These are phyloP conservation scores for Caulochytrium protostelioides DNA, from an alignment of 371 early-diverging fungal genomes.

Conservation along the genomic window DNA sequence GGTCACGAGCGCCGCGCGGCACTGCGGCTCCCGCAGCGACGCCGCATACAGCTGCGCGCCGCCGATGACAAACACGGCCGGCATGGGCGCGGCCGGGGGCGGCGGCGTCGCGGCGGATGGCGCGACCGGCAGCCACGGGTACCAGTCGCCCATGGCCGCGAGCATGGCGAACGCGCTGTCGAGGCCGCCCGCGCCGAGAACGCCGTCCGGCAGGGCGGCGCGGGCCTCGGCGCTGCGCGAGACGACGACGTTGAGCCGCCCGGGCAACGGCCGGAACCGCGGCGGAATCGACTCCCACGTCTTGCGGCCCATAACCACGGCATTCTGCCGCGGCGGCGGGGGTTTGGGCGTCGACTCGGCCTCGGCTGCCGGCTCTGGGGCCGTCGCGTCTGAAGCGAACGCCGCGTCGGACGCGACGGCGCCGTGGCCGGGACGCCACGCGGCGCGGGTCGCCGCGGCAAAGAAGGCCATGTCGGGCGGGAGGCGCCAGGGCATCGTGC, in stretches of 20 bases:
- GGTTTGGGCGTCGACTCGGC: not conserved
- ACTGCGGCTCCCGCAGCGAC: conserved; percentile 20
- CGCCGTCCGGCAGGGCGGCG: conserved; percentile 1
- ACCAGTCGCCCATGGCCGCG: conserved; percentile 9
- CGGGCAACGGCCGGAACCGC: conserved; percentile 35
- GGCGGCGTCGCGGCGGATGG: conserved; percentile 18
- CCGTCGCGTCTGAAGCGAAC: not conserved
- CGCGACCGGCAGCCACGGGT: conserved; percentile 18
- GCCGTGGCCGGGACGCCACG: conserved; percentile 5
- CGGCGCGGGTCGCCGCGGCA: conserved; percentile 29
- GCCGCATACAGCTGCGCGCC: conserved; percentile 31
- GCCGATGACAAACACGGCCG: conserved; percentile 28
- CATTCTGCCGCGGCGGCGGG: conserved; percentile 25
- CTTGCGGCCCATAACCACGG: conserved; percentile 54
- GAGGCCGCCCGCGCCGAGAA: not conserved
- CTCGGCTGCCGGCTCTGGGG: not conserved
- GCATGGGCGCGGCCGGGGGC: conserved; percentile 1
- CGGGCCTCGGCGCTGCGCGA: conserved; percentile 23
- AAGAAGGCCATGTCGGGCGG: conserved; percentile 55
- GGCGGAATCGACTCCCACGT: conserved; percentile 59
- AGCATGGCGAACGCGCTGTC: conserved; percentile 5
- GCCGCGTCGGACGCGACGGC: not conserved
- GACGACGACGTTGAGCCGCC: conserved; percentile 49
- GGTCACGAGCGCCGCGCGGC: conserved; percentile 29
- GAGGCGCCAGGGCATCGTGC: conserved; percentile 50